Percentiles rank a stretch among this genome's conserved stretches.
Evolutionary conservation across 2,329 filamentous ascomycete genomes (phyloP).

Genomic region (Dryadomyces quercus-mongolicae): DNA sequence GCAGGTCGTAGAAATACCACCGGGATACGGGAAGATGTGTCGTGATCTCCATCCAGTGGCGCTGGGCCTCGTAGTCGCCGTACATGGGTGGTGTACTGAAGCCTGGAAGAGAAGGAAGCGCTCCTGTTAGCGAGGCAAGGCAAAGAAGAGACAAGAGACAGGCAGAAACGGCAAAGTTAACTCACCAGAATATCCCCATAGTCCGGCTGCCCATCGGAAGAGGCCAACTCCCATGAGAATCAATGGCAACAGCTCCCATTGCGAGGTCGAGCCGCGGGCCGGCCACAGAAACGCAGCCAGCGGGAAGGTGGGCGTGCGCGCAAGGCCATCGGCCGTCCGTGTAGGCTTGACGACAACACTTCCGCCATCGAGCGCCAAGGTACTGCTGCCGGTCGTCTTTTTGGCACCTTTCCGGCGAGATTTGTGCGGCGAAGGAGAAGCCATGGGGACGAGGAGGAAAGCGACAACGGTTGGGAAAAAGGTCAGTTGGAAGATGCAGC

Average conservation of each 20-base stretch:
- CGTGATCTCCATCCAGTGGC: constrained; percentile 98
- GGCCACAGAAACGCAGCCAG: constrained; percentile 93
- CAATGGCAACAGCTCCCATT: constrained; percentile 85
- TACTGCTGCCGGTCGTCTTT: neutral
- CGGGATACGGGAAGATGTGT: constrained; percentile 77
- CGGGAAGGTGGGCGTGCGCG: constrained; percentile 62
- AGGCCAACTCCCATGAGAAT: constrained; percentile 84
- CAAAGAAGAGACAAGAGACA: neutral
- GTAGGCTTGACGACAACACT: neutral
- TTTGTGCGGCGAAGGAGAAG: neutral
- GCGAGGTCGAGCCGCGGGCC: constrained; percentile 66
- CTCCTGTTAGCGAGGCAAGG: no score
- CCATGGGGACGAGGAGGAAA: neutral
- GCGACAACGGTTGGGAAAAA: neutral
- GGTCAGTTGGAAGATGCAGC: neutral
- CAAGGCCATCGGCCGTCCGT: constrained; percentile 26
- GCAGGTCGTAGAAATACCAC: constrained; percentile 95
- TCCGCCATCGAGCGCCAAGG: neutral
- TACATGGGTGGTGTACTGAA: constrained; percentile 77
- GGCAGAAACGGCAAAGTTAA: neutral
- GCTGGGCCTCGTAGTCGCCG: constrained; percentile 93
- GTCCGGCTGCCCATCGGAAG: constrained; percentile 81
- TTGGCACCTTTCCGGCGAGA: neutral
- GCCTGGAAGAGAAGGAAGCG: constrained; percentile 43
- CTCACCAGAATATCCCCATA: constrained; percentile 91